phyloP scores from a whole-genome alignment of 2,329 filamentous ascomycete genomes.

The Pochonia chlamydosporia region DNA sequence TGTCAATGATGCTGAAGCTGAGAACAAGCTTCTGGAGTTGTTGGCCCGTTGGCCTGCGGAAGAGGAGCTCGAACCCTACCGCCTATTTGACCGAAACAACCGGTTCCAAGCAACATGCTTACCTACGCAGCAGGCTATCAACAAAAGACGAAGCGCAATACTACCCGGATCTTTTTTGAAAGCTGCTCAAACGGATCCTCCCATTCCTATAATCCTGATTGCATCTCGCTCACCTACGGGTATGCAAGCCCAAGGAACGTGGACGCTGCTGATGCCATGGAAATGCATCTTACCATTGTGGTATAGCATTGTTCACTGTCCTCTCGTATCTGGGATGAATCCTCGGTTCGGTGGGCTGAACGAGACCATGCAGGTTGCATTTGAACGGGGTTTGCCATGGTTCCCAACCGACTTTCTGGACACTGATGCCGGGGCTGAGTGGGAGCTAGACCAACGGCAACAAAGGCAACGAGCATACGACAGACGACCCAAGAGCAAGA shows the following conservation, averaged over 20 bases:
- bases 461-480: slow-evolving; percentile 77
- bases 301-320: slow-evolving; percentile 79
- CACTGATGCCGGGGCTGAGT: slow-evolving; percentile 70
- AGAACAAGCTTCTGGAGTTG: slow-evolving; percentile 46
- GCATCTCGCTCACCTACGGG: slow-evolving; percentile 46
- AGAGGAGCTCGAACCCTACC: slow-evolving; percentile 34
- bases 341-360: slow-evolving; percentile 77
- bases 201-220: slow-evolving; percentile 71
- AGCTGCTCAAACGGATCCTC: slow-evolving; percentile 56
- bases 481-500: slow-evolving; percentile 73
- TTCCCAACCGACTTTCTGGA: slow-evolving; percentile 83
- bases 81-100: slow-evolving; percentile 62
- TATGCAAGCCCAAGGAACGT: slow-evolving; percentile 57
- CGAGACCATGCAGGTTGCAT: slow-evolving; percentile 72
- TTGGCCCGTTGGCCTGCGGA: slow-evolving; percentile 67
- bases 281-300: slow-evolving; percentile 81
- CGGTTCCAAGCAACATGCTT: slow-evolving; percentile 61
- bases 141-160: slow-evolving; percentile 63
- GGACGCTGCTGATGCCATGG: slow-evolving; percentile 86
- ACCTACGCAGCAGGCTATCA: slow-evolving; percentile 74
- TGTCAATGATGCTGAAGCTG: slow-evolving; percentile 30
- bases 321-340: slow-evolving; percentile 72
- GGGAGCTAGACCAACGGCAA: slow-evolving; percentile 63
- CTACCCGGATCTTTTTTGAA: slow-evolving; percentile 58
- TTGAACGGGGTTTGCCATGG: slow-evolving; percentile 72